Percentiles rank a stretch among this genome's conserved stretches.
These are phyloP conservation scores for Tolypocladium ovalisporum DNA, from an alignment of 2,329 filamentous ascomycete genomes.

Conservation along the genomic window DNA sequence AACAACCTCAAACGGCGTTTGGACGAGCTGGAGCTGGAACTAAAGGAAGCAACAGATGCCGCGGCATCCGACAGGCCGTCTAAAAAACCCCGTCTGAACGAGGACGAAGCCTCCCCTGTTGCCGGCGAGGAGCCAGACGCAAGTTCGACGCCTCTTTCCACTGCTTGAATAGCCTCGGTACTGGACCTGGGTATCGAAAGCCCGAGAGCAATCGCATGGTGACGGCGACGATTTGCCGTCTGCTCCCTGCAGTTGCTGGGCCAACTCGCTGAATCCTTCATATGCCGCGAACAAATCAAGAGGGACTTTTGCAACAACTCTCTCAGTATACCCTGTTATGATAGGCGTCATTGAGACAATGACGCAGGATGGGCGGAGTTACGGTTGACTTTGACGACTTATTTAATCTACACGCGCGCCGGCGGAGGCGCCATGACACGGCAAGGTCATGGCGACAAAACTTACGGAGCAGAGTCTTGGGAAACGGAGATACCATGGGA, in stretches of 20 bases:
- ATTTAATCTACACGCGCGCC: background rate
- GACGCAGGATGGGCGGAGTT: background rate
- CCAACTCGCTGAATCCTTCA: no score
- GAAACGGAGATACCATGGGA: slow-evolving; percentile 3
- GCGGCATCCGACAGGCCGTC: slow-evolving; percentile 6
- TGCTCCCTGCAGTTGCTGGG: background rate
- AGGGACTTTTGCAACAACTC: background rate
- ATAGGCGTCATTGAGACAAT: background rate
- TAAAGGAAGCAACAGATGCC: slow-evolving; percentile 21
- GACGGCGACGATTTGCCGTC: background rate
- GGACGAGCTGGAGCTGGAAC: slow-evolving; percentile 62
- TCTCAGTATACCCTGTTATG: background rate
- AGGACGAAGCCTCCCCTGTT: background rate
- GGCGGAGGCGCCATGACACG: background rate
- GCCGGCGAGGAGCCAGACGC: background rate
- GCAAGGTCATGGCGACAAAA: background rate
- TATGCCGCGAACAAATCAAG: background rate
- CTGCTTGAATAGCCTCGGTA: background rate
- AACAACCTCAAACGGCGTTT: slow-evolving; percentile 72
- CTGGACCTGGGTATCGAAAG: background rate
- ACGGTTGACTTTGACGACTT: background rate
- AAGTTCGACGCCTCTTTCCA: background rate
- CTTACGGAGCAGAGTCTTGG: background rate
- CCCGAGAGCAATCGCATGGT: background rate
- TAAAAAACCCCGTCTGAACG: slow-evolving; percentile 7